A percentile compares a stretch with the other conserved stretches of the same genome.
Evolutionary conservation across 208 protist genomes (phyloP).

Genomic region (Trypanosoma platydactyli): DNA sequence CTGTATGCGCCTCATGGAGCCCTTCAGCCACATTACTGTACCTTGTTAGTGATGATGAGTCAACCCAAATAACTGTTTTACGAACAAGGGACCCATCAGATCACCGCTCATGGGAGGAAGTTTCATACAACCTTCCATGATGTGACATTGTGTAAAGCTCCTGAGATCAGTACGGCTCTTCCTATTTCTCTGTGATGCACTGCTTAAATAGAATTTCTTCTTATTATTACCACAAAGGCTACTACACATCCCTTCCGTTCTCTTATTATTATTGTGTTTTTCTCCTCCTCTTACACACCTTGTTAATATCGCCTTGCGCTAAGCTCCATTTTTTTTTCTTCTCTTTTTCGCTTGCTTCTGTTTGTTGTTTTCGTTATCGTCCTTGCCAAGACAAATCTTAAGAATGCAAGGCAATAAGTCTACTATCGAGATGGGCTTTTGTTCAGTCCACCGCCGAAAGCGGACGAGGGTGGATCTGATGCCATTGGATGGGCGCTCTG

Average conservation of each 20-base stretch:
- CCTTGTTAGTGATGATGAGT: conserved; percentile 60
- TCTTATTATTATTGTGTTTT: conserved; percentile 17
- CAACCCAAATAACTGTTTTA: conserved; percentile 55
- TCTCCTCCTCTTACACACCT: neutral
- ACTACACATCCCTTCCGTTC: neutral
- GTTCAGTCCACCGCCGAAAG: conserved; percentile 61
- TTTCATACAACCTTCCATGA: conserved; percentile 28
- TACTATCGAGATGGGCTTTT: conserved; percentile 64
- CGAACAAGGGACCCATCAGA: conserved; percentile 73
- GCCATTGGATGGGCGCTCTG: conserved; percentile 50
- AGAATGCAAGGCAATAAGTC: conserved; percentile 30
- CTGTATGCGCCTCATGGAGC: conserved; percentile 84
- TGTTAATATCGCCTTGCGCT: neutral
- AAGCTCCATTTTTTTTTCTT: conserved; percentile 15
- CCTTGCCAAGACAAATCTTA: neutral
- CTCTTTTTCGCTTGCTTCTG: neutral
- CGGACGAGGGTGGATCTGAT: conserved; percentile 62
- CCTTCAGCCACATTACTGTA: conserved; percentile 74
- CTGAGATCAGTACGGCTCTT: neutral
- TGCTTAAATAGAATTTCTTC: neutral
- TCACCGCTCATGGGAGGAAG: conserved; percentile 77
- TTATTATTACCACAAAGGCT: neutral
- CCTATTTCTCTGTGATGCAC: neutral
- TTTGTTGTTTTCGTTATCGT: neutral
- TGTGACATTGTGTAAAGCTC: neutral